These are phyloP conservation scores for Melanopsichium pennsylvanicum DNA, from an alignment of 1,284 basidiomycete species.

Conservation along the genomic window DNA sequence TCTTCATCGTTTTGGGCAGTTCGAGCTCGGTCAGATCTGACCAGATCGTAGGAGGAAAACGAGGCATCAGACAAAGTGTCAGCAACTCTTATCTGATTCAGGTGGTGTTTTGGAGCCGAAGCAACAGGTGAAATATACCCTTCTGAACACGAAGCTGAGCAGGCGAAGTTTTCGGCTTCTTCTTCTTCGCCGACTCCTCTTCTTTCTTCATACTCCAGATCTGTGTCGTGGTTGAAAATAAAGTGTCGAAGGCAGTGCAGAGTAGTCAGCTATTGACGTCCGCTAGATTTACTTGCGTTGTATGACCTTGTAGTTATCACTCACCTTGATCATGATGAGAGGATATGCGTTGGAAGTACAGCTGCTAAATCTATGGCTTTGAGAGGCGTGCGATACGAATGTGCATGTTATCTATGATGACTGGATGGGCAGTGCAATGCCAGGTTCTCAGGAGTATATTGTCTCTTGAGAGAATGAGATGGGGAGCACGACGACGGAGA, in stretches of 20 bases:
- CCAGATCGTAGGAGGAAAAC: background rate
- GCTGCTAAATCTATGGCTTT: background rate
- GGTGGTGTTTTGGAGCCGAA: background rate
- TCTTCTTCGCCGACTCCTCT: slow-evolving; percentile 59
- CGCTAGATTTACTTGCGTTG: no score
- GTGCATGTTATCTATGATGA: background rate
- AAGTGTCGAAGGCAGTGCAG: no score
- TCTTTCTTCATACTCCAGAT: slow-evolving; percentile 65
- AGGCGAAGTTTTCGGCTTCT: slow-evolving; percentile 81
- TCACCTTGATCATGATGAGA: slow-evolving; percentile 39
- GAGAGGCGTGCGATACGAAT: no score
- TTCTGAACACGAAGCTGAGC: slow-evolving; percentile 98
- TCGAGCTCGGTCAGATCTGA: slow-evolving; percentile 96
- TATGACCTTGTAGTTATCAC: background rate
- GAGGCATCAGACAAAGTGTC: no score
- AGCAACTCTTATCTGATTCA: no score
- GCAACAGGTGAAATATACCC: slow-evolving; percentile 71
- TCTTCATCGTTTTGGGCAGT: slow-evolving; percentile 93
- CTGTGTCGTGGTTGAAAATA: no score
- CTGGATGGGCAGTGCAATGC: background rate
- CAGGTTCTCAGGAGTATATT: no score
- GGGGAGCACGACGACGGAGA: no score
- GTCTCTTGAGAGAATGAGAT: no score
- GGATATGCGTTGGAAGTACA: background rate
- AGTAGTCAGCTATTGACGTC: no score